phyloP scores from a whole-genome alignment of 768 basidiomycete species.

The Leccinum rimulosum region DNA sequence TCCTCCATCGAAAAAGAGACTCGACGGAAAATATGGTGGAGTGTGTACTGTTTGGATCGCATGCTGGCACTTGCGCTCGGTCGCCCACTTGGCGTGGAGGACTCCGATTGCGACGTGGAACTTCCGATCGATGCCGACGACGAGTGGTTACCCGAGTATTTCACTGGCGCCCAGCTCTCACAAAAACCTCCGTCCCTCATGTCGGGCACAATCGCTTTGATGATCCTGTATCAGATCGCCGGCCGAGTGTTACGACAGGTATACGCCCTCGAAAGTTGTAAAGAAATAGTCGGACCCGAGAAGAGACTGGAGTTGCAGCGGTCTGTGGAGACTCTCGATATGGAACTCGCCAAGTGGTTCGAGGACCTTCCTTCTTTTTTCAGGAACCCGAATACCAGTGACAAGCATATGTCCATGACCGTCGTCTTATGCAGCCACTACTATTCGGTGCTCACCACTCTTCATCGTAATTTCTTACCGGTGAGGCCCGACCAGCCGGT shows the following conservation, averaged over 20 bases:
- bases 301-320: constrained; percentile 73
- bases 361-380: constrained; percentile 72
- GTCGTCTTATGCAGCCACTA: constrained; percentile 86
- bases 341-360: constrained; percentile 78
- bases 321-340: constrained; percentile 75
- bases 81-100: constrained; percentile 84
- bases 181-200: constrained; percentile 67
- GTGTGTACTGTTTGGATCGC: constrained; percentile 84
- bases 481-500: constrained; percentile 70
- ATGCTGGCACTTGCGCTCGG: constrained; percentile 92
- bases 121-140: constrained; percentile 83
- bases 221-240: constrained; percentile 78
- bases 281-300: constrained; percentile 69
- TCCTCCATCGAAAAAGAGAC: constrained; percentile 83
- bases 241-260: constrained; percentile 81
- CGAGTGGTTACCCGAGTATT: constrained; percentile 69
- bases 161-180: constrained; percentile 56
- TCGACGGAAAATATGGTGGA: constrained; percentile 91
- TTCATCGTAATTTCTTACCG: constrained; percentile 86
- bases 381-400: constrained; percentile 70
- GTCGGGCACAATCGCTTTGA: constrained; percentile 76
- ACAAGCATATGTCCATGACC: constrained; percentile 82
- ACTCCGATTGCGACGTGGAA: constrained; percentile 89
- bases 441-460: constrained; percentile 82
- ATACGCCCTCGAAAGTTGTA: constrained; percentile 77